Evolutionary conservation across 2,329 filamentous ascomycete genomes (phyloP).

Genomic region (Trichophyton rubrum): DNA sequence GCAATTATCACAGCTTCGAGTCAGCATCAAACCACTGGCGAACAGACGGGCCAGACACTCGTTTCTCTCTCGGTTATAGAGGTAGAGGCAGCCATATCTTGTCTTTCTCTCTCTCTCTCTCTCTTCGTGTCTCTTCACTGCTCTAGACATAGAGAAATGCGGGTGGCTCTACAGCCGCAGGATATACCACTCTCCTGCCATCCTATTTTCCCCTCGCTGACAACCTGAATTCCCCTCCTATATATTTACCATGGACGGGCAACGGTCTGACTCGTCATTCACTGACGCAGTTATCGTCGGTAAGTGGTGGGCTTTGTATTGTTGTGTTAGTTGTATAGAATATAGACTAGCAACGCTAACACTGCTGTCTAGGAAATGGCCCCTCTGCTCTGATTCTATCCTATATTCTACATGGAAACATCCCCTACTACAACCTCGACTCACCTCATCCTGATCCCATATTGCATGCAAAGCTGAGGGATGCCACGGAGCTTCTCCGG

Average conservation of each 20-base stretch:
- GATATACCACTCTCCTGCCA: neutral
- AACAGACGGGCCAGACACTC: too few species aligned
- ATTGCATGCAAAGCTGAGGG: slow-evolving; percentile 43
- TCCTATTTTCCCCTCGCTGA: neutral
- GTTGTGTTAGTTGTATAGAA: neutral
- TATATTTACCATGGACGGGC: slow-evolving; percentile 7
- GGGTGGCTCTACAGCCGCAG: neutral
- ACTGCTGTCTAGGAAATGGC: slow-evolving; percentile 40
- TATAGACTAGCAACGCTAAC: neutral
- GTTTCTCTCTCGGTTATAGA: too few species aligned
- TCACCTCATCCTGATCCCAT: slow-evolving; percentile 45
- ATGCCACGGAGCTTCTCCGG: slow-evolving; percentile 36
- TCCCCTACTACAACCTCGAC: slow-evolving; percentile 42
- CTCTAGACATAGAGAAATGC: neutral
- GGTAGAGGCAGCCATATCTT: too few species aligned
- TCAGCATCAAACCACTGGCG: too few species aligned
- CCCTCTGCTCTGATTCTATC: slow-evolving; percentile 50
- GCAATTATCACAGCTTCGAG: too few species aligned
- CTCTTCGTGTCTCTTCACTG: too few species aligned
- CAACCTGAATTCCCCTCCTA: neutral
- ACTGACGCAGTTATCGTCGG: slow-evolving; percentile 23
- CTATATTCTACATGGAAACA: slow-evolving; percentile 49
- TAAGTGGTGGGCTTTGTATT: slow-evolving; percentile 11
- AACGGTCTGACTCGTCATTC: slow-evolving; percentile 9
- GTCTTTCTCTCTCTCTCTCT: too few species aligned